phyloP scores from a whole-genome alignment of 2,329 filamentous ascomycete genomes.

The Chlorencoelia australis region DNA sequence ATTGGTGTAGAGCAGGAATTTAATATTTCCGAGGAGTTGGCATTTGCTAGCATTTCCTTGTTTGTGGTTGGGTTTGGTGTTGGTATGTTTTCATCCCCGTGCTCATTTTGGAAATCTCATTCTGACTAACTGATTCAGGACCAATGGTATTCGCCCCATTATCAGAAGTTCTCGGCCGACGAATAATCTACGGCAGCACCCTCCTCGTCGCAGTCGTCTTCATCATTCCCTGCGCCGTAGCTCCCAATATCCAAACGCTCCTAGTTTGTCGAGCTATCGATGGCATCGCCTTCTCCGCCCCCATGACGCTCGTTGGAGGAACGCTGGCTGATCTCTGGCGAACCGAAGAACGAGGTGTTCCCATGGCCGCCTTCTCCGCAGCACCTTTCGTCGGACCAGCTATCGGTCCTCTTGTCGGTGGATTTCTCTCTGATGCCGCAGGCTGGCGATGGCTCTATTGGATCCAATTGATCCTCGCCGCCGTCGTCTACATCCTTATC shows the following conservation, averaged over 20 bases:
- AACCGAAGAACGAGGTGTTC: slow-evolving; percentile 73
- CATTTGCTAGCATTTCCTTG: slow-evolving; percentile 60
- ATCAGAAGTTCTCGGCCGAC: slow-evolving; percentile 64
- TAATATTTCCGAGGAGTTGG: slow-evolving; percentile 59
- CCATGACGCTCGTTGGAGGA: slow-evolving; percentile 78
- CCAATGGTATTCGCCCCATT: slow-evolving; percentile 74
- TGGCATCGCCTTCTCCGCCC: slow-evolving; percentile 74
- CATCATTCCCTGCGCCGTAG: slow-evolving; percentile 68
- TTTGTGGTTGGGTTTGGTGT: slow-evolving; percentile 79
- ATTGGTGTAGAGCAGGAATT: slow-evolving; percentile 54
- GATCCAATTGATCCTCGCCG: slow-evolving; percentile 71
- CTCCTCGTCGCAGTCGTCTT: slow-evolving; percentile 58
- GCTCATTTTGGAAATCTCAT: no score
- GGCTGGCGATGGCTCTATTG: slow-evolving; percentile 84
- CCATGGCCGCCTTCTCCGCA: slow-evolving; percentile 78
- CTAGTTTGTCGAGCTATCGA: slow-evolving; percentile 69
- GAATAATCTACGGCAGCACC: slow-evolving; percentile 49
- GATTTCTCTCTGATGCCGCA: slow-evolving; percentile 58
- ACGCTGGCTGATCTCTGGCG: slow-evolving; percentile 78
- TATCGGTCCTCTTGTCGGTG: slow-evolving; percentile 66
- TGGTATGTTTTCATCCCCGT: slow-evolving; percentile 34
- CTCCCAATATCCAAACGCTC: slow-evolving; percentile 66
- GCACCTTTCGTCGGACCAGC: slow-evolving; percentile 77
- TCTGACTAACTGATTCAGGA: slow-evolving; percentile 29
- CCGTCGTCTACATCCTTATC: slow-evolving; percentile 61